phyloP scores from a whole-genome alignment of 805 yeast species.

The Kluyveromyces aestuarii region DNA sequence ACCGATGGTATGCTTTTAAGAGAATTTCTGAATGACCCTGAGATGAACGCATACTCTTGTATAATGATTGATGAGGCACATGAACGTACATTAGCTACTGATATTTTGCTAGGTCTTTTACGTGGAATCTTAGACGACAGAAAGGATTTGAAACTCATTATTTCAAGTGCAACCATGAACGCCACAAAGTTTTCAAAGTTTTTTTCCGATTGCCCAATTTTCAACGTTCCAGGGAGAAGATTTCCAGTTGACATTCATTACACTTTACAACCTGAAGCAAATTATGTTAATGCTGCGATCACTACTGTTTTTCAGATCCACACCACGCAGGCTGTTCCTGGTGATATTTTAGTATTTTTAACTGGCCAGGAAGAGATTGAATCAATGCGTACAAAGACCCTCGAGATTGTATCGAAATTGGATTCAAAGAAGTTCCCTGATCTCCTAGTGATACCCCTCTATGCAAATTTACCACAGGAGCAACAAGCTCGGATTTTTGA shows the following conservation, averaged over 20 bases:
- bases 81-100: slow-evolving; percentile 91
- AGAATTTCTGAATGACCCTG: slow-evolving; percentile 74
- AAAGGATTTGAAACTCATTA: slow-evolving; percentile 62
- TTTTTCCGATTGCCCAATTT: slow-evolving; percentile 76
- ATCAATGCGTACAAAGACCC: slow-evolving; percentile 57
- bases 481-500: slow-evolving; percentile 75
- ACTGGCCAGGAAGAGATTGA: slow-evolving; percentile 98
- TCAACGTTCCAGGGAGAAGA: slow-evolving; percentile 87
- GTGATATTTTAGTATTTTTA: slow-evolving; percentile 82
- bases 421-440: slow-evolving; percentile 48
- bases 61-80: slow-evolving; percentile 96
- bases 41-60: slow-evolving; percentile 59
- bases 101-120: slow-evolving; percentile 66
- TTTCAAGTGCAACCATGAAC: slow-evolving; percentile 93
- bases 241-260: slow-evolving; percentile 83
- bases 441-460: slow-evolving; percentile 74
- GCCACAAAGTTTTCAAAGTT: slow-evolving; percentile 78
- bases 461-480: slow-evolving; percentile 84
- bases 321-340: slow-evolving; percentile 44
- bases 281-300: slow-evolving; percentile 82
- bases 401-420: slow-evolving; percentile 54
- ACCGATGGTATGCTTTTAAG: slow-evolving; percentile 93
- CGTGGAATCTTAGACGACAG: slow-evolving; percentile 58
- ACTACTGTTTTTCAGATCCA: slow-evolving; percentile 86
- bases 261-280: slow-evolving; percentile 81